Evolutionary conservation across 371 early-diverging fungal genomes (phyloP).

Genomic region (Blakeslea trispora): DNA sequence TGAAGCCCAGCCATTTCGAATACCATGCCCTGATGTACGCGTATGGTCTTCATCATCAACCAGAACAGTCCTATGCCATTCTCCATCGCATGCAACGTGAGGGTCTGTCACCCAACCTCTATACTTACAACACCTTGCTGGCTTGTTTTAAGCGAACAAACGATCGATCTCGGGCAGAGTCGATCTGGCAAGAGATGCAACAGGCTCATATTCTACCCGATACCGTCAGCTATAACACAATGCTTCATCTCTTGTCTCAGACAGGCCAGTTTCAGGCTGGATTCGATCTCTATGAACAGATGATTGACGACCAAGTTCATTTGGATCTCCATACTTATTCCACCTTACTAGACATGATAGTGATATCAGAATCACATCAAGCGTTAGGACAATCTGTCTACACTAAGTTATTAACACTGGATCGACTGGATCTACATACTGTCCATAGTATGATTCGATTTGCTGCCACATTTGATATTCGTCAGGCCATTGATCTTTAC

Average conservation of each 20-base stretch:
- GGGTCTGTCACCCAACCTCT: slow-evolving; percentile 24
- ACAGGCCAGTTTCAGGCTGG: slow-evolving; percentile 18
- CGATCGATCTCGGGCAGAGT: slow-evolving; percentile 34
- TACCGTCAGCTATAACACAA: slow-evolving; percentile 49
- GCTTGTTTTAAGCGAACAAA: slow-evolving; percentile 50
- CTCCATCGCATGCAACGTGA: slow-evolving; percentile 33
- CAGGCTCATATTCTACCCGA: slow-evolving; percentile 32
- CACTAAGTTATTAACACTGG: slow-evolving; percentile 6
- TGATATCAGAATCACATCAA: slow-evolving; percentile 19
- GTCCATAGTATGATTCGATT: slow-evolving; percentile 42
- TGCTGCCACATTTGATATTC: slow-evolving; percentile 13
- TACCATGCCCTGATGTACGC: slow-evolving; percentile 44
- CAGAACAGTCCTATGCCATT: slow-evolving; percentile 26
- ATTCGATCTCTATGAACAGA: slow-evolving; percentile 32
- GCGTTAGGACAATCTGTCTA: slow-evolving; percentile 24
- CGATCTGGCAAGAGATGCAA: slow-evolving; percentile 43
- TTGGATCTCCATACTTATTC: slow-evolving; percentile 55
- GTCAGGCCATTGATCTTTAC: slow-evolving; percentile 30
- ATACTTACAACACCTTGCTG: slow-evolving; percentile 55
- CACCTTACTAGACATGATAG: slow-evolving; percentile 45
- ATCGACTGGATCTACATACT: slow-evolving; percentile 20
- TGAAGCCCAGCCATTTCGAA: slow-evolving; percentile 31
- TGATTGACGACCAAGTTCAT: slow-evolving; percentile 27
- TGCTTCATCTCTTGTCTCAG: slow-evolving; percentile 30
- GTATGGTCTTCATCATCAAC: slow-evolving; percentile 34